Percentiles rank a stretch among this genome's conserved stretches.
These are phyloP conservation scores for Musa troglodytarum DNA, from an alignment of 176 grass and related monocot genomes.

Conservation along the genomic window DNA sequence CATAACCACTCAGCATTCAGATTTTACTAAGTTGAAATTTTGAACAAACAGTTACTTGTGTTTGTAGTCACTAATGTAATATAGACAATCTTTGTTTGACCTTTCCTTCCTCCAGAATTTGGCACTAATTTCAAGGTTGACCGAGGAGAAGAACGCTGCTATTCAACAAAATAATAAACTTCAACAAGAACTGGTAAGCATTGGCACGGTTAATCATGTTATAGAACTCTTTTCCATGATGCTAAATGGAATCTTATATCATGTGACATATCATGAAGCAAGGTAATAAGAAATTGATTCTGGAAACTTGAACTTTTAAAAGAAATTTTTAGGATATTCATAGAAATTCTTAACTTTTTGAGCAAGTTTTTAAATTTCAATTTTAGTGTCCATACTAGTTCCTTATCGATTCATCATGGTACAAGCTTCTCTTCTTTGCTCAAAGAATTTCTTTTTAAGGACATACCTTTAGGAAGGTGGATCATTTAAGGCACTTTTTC, in stretches of 20 bases:
- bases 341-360: too few relatives aligned
- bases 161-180: constrained; percentile 14
- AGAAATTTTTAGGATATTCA: too few relatives aligned
- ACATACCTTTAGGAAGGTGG: too few relatives aligned
- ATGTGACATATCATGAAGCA: too few relatives aligned
- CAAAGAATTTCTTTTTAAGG: too few relatives aligned
- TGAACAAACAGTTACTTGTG: not conserved
- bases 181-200: constrained; percentile 16
- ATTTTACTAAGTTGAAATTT: not conserved
- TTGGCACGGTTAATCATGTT: not conserved
- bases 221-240: not conserved
- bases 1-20: not conserved
- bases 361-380: too few relatives aligned
- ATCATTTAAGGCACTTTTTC: too few relatives aligned
- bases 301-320: too few relatives aligned
- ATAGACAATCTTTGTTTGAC: not conserved
- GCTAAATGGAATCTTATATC: not conserved
- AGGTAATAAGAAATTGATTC: too few relatives aligned
- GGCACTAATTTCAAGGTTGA: constrained; percentile 6
- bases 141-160: constrained; percentile 16
- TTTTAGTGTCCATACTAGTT: too few relatives aligned
- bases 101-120: constrained; percentile 1
- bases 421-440: too few relatives aligned
- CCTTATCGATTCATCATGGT: too few relatives aligned
- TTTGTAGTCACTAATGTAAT: not conserved